Percentiles rank a stretch among this genome's conserved stretches.
Conservation (phyloP, 768 basidiomycete genomes). For the Serendipita sp. region DNA sequence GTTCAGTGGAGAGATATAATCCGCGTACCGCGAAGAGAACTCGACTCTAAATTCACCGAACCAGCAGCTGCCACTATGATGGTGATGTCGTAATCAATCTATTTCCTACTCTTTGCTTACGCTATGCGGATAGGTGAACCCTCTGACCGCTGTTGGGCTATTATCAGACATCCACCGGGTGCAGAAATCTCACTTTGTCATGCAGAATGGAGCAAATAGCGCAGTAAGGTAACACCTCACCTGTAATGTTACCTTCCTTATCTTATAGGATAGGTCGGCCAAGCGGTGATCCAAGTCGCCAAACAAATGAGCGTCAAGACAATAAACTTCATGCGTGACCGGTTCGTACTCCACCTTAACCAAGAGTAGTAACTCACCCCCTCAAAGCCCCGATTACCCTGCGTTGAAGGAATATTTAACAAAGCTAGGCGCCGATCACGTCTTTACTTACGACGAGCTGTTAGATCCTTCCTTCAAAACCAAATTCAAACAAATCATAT, state of each 20-base stretch:
- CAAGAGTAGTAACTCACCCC: not conserved
- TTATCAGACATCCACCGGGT: conserved; percentile 45
- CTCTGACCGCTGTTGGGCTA: conserved; percentile 73
- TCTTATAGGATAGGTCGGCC: conserved; percentile 41
- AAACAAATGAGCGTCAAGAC: conserved; percentile 52
- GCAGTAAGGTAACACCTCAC: conserved; percentile 34
- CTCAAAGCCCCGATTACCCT: conserved; percentile 35
- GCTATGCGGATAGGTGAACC: conserved; percentile 43
- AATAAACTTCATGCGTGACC: conserved; percentile 63
- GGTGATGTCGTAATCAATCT: conserved; percentile 25
- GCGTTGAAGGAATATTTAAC: conserved; percentile 35
- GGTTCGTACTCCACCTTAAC: conserved; percentile 27
- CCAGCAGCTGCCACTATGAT: conserved; percentile 63
- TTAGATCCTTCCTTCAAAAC: conserved; percentile 37
- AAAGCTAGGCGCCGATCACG: conserved; percentile 55
- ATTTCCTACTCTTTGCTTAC: not conserved
- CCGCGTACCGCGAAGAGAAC: conserved; percentile 34
- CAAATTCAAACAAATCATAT: conserved; percentile 48
- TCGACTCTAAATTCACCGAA: conserved; percentile 28
- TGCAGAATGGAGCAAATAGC: conserved; percentile 80
- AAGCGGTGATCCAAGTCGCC: conserved; percentile 80
- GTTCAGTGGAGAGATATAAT: conserved; percentile 41
- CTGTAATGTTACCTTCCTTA: not conserved
- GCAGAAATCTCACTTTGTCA: conserved; percentile 52
- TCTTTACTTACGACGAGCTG: conserved; percentile 65